A percentile compares a stretch with the other conserved stretches of the same genome.
phyloP scores from a whole-genome alignment of 2,329 filamentous ascomycete species.

The Pseudogymnoascus sp. region DNA sequence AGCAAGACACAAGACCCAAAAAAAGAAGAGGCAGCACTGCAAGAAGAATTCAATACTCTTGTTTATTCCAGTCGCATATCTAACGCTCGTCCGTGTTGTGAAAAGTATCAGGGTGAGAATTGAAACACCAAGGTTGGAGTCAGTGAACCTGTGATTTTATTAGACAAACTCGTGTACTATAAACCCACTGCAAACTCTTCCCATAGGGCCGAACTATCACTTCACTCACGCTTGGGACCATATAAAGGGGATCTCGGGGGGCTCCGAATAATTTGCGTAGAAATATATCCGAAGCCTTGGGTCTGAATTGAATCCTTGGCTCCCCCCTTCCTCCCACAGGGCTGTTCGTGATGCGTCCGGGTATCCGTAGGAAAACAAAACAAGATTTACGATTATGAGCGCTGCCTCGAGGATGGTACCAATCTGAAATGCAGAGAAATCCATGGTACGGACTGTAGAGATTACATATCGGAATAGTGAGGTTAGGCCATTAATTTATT shows the following conservation, averaged over 20 bases:
- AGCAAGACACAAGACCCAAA: not conserved
- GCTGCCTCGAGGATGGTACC: not conserved
- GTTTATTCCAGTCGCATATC: not conserved
- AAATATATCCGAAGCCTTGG: conserved; percentile 12
- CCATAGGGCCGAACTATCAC: not conserved
- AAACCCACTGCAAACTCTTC: not conserved
- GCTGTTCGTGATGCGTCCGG: conserved; percentile 5
- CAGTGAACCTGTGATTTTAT: not conserved
- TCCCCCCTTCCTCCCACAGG: conserved; percentile 13
- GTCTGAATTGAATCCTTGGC: conserved; percentile 14
- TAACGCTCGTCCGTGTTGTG: not conserved
- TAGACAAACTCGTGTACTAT: not conserved
- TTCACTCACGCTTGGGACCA: conserved; percentile 14
- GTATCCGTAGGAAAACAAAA: conserved; percentile 8
- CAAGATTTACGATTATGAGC: not conserved
- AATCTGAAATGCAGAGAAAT: not conserved
- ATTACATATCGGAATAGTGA: not conserved
- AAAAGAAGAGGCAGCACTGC: not conserved
- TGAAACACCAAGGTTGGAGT: not conserved
- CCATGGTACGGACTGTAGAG: not conserved
- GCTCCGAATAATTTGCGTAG: conserved; percentile 13
- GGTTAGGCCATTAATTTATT: not conserved
- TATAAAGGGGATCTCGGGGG: conserved; percentile 12
- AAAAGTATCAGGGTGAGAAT: not conserved
- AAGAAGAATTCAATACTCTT: not conserved